Conservation (phyloP, 2,329 filamentous ascomycete genomes). For the Colletotrichum trifolii region DNA sequence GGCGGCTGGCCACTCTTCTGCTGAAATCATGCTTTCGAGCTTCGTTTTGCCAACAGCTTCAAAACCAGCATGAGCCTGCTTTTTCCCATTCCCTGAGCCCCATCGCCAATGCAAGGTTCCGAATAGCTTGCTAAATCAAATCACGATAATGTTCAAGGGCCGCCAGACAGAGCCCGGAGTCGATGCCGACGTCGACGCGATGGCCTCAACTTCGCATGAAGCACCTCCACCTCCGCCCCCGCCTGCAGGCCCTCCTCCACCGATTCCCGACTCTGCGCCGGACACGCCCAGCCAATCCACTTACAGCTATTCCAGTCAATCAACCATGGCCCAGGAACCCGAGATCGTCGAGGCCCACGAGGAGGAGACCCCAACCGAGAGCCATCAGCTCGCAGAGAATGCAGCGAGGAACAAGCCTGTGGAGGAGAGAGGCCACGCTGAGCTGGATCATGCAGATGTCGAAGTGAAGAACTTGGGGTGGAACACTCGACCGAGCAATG, state of each 20-base stretch:
- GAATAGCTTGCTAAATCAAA: neutral
- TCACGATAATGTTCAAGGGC: slow-evolving; percentile 29
- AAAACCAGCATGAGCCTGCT: slow-evolving; percentile 6
- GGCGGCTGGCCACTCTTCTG: slow-evolving; percentile 28
- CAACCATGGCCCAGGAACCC: slow-evolving; percentile 41
- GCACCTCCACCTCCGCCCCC: neutral
- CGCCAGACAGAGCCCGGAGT: neutral
- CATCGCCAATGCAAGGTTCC: neutral
- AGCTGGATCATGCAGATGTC: slow-evolving; percentile 58
- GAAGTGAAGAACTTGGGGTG: slow-evolving; percentile 77
- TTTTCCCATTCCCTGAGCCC: no score
- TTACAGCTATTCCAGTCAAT: slow-evolving; percentile 28
- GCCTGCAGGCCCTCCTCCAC: neutral
- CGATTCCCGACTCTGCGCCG: neutral
- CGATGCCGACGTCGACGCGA: slow-evolving; percentile 2
- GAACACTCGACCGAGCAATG: slow-evolving; percentile 68
- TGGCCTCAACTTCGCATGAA: neutral
- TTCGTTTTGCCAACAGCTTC: slow-evolving; percentile 11
- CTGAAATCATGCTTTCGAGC: slow-evolving; percentile 10
- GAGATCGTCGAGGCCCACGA: slow-evolving; percentile 43
- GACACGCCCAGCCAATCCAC: slow-evolving; percentile 17
- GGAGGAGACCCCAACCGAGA: slow-evolving; percentile 47
- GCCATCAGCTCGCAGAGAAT: slow-evolving; percentile 50
- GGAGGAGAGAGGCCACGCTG: slow-evolving; percentile 57
- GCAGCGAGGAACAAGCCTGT: slow-evolving; percentile 40